phyloP scores from a whole-genome alignment of 495 filamentous ascomycete species.

The Choiromyces venosus region DNA sequence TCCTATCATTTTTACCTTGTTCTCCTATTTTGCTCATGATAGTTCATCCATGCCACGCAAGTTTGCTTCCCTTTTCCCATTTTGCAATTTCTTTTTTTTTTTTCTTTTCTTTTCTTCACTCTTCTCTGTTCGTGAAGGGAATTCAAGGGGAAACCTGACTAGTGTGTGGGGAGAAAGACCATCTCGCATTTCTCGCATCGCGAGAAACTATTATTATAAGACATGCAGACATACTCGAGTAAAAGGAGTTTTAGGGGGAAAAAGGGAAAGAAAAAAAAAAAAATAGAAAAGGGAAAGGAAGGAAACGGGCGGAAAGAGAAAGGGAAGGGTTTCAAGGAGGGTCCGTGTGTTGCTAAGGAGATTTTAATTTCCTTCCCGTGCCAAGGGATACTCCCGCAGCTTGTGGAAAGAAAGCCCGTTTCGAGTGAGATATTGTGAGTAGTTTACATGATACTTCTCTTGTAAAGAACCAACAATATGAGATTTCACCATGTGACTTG shows the following conservation, averaged over 20 bases:
- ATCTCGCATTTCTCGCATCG: not conserved
- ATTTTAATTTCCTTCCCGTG: conserved; percentile 2
- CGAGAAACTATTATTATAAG: not conserved
- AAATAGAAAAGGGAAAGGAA: not conserved
- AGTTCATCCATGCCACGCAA: not conserved
- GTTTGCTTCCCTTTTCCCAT: not conserved
- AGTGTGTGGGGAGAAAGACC: not conserved
- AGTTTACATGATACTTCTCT: not conserved
- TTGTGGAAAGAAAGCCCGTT: not conserved
- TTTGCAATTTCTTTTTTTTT: not conserved
- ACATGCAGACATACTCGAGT: conserved; percentile 1
- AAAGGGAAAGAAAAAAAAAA: not conserved
- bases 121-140: not conserved
- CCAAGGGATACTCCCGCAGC: not conserved
- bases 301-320: not conserved
- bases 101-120: not conserved
- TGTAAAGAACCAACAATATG: not conserved
- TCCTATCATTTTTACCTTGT: not conserved
- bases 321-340: not conserved
- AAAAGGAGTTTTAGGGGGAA: not conserved
- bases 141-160: not conserved
- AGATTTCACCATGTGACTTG: not conserved
- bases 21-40: not conserved
- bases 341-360: not conserved
- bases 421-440: not conserved